Evolutionary conservation across 1,284 basidiomycete species (phyloP).

Genomic region (Thecaphora frezii): DNA sequence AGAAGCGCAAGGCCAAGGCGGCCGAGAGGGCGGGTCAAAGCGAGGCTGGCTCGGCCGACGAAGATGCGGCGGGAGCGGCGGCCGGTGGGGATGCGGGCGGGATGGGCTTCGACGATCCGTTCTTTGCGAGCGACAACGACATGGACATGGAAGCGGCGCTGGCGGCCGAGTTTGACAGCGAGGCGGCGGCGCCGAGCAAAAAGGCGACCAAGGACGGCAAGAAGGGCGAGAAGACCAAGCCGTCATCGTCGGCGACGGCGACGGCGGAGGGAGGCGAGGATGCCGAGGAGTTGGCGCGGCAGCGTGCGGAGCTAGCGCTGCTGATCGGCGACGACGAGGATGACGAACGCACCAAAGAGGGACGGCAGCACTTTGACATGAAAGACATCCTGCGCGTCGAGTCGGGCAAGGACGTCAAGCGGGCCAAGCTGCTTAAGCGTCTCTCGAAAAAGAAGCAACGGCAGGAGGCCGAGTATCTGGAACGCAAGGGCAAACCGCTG

Average conservation of each 20-base stretch:
- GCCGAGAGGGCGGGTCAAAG: slow-evolving; percentile 4
- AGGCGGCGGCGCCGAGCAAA: slow-evolving; percentile 58
- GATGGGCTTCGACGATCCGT: slow-evolving; percentile 65
- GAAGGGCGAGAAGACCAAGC: slow-evolving; percentile 10
- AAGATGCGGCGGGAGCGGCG: slow-evolving; percentile 4
- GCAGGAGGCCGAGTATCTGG: slow-evolving; percentile 30
- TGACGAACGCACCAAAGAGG: slow-evolving; percentile 37
- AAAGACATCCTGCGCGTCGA: slow-evolving; percentile 85
- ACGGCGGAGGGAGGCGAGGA: slow-evolving; percentile 4
- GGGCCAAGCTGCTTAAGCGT: slow-evolving; percentile 32
- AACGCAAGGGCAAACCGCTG: slow-evolving; percentile 59
- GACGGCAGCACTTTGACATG: slow-evolving; percentile 79
- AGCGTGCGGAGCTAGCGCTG: slow-evolving; percentile 23
- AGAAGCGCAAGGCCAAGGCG: slow-evolving; percentile 33
- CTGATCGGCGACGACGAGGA: slow-evolving; percentile 38
- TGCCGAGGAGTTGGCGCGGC: slow-evolving; percentile 16
- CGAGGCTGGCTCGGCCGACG: slow-evolving; percentile 5
- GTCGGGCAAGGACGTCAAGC: slow-evolving; percentile 63
- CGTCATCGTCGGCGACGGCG: neutral
- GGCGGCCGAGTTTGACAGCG: slow-evolving; percentile 56
- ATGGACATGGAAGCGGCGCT: slow-evolving; percentile 54
- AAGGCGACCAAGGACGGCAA: slow-evolving; percentile 13
- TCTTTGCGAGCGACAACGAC: slow-evolving; percentile 60
- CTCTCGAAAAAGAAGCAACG: slow-evolving; percentile 41
- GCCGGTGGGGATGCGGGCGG: slow-evolving; percentile 11